Evolutionary conservation across 2,329 filamentous ascomycete genomes (phyloP).

Genomic region (Botrytis galanthina): DNA sequence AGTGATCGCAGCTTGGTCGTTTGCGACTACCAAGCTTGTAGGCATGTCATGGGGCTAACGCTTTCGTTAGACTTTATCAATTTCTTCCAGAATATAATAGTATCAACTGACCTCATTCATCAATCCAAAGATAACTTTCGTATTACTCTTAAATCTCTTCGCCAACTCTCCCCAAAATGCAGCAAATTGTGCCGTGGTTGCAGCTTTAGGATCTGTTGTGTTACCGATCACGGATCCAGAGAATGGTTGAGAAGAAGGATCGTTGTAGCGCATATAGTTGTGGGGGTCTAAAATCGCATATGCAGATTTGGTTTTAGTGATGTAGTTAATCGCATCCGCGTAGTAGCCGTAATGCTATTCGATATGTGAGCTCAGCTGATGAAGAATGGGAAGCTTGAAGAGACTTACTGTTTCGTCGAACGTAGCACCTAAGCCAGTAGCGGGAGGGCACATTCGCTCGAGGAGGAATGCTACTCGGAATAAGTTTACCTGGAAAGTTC

Average conservation of each 20-base stretch:
- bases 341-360: slow-evolving; percentile 44
- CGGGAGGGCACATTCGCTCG: slow-evolving; percentile 50
- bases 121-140: slow-evolving; percentile 50
- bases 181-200: slow-evolving; percentile 48
- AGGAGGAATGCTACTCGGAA: slow-evolving; percentile 51
- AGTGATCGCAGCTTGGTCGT: slow-evolving; percentile 48
- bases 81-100: not conserved
- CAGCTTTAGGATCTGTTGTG: slow-evolving; percentile 44
- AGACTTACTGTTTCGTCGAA: slow-evolving; percentile 47
- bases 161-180: slow-evolving; percentile 51
- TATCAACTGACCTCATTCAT: slow-evolving; percentile 42
- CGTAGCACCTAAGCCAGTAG: slow-evolving; percentile 46
- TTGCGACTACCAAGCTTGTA: slow-evolving; percentile 45
- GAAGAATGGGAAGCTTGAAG: not conserved
- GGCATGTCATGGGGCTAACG: slow-evolving; percentile 49
- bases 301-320: slow-evolving; percentile 47
- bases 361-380: not conserved
- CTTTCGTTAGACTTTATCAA: not conserved
- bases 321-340: slow-evolving; percentile 49
- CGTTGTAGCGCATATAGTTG: slow-evolving; percentile 55
- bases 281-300: slow-evolving; percentile 52
- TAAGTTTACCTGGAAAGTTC: slow-evolving; percentile 41
- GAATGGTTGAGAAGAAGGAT: slow-evolving; percentile 49
- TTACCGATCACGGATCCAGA: slow-evolving; percentile 51
- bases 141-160: slow-evolving; percentile 45